A percentile compares a stretch with the other conserved stretches of the same genome.
phyloP scores from a whole-genome alignment of 2,329 filamentous ascomycete genomes.

The Microcyclospora pomicola region DNA sequence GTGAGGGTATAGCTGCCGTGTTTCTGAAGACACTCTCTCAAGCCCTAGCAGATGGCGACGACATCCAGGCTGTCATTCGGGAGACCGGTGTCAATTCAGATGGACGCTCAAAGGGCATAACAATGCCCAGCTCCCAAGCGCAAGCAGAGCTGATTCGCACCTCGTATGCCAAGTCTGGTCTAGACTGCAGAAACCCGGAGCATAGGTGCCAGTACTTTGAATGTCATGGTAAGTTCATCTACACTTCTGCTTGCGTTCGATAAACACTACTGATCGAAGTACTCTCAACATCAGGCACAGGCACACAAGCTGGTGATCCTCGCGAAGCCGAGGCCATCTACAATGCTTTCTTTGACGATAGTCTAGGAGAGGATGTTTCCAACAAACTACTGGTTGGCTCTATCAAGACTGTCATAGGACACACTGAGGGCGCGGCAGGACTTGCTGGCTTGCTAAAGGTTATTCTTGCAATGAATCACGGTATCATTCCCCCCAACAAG shows the following conservation, averaged over 20 bases:
- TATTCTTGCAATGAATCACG: conserved; percentile 10
- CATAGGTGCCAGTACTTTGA: conserved; percentile 4
- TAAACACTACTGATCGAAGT: too few relatives aligned
- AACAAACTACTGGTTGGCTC: not conserved
- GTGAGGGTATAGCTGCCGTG: not conserved
- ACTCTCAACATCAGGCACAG: conserved; percentile 4
- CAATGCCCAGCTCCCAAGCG: conserved; percentile 22
- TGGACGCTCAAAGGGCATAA: conserved; percentile 25
- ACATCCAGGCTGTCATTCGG: conserved; percentile 23
- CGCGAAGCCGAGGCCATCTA: conserved; percentile 6
- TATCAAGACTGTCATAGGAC: conserved; percentile 10
- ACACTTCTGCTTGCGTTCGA: not conserved
- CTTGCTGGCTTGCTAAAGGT: conserved; percentile 7
- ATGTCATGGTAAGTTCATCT: not conserved
- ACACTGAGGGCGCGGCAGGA: conserved; percentile 4
- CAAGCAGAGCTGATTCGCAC: conserved; percentile 20
- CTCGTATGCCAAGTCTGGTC: not conserved
- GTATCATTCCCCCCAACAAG: conserved; percentile 11
- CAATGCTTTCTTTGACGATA: not conserved
- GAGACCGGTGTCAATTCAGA: conserved; percentile 25
- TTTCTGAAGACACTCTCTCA: conserved; percentile 6
- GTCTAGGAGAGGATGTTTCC: not conserved
- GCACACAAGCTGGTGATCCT: conserved; percentile 5
- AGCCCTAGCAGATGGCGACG: conserved; percentile 8
- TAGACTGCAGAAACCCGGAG: too few relatives aligned